These are phyloP conservation scores for Ophiostoma himal-ulmi DNA, from an alignment of 2,329 filamentous ascomycete species.

Conservation along the genomic window DNA sequence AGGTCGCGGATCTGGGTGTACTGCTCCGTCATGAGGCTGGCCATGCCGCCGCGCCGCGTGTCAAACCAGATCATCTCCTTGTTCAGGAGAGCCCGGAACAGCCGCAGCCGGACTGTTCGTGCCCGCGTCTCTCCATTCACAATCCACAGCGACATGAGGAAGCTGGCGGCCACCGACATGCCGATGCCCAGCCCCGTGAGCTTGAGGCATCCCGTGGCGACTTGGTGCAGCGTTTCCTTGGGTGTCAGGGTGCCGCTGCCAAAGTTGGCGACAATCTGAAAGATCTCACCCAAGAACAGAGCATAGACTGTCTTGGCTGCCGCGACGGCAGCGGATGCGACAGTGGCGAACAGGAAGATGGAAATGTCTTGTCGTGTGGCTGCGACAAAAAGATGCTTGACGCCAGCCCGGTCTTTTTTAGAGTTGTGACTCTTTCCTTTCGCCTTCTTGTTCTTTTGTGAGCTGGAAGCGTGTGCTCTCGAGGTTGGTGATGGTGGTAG, in stretches of 20 bases:
- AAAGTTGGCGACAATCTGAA: constrained; percentile 63
- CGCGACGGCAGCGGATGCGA: constrained; percentile 54
- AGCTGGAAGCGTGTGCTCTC: neutral
- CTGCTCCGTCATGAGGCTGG: constrained; percentile 63
- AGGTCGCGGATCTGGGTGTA: constrained; percentile 80
- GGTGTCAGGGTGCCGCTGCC: constrained; percentile 41
- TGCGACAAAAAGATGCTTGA: constrained; percentile 60
- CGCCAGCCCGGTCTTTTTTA: constrained; percentile 24
- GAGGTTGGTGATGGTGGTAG: neutral
- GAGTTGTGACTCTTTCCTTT: neutral
- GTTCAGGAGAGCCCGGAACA: constrained; percentile 64
- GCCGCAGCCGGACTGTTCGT: constrained; percentile 52
- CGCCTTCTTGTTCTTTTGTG: neutral
- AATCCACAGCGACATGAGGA: constrained; percentile 66
- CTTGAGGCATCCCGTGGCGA: constrained; percentile 56
- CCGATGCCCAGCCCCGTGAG: constrained; percentile 57
- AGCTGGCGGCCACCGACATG: constrained; percentile 61
- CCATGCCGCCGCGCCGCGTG: constrained; percentile 61
- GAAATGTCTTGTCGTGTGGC: constrained; percentile 55
- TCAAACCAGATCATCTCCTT: constrained; percentile 84
- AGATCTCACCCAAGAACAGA: constrained; percentile 67
- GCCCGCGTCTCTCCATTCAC: constrained; percentile 77
- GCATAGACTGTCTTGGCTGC: constrained; percentile 60
- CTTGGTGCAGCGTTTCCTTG: constrained; percentile 47
- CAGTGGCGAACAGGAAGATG: constrained; percentile 49